These are phyloP conservation scores for Chlamydomonas sp. DNA, from an alignment of 139 green algal genomes.

Conservation along the genomic window DNA sequence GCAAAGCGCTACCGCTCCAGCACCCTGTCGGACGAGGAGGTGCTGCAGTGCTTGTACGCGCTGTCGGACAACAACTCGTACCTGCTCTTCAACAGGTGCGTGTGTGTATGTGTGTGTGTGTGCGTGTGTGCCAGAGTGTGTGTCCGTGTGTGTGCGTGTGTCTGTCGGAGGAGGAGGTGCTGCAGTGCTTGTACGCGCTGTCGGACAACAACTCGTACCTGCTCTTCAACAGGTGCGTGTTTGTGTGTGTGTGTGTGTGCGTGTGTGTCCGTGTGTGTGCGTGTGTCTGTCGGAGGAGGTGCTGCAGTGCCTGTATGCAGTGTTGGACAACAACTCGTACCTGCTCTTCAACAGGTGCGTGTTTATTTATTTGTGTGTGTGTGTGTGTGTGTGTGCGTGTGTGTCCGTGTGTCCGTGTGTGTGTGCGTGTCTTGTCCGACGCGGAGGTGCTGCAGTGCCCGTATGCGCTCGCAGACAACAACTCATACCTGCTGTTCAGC, in stretches of 20 bases:
- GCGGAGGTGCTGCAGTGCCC: too few relatives aligned
- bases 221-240: constrained; percentile 82
- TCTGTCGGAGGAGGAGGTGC: constrained; percentile 59
- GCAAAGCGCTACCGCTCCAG: constrained; percentile 49
- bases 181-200: constrained; percentile 82
- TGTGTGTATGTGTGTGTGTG: too few relatives aligned
- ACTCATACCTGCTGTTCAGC: constrained; percentile 84
- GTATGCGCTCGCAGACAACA: constrained; percentile 70
- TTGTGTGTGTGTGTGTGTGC: too few relatives aligned
- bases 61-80: constrained; percentile 90
- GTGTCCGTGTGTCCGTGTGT: too few relatives aligned
- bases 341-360: constrained; percentile 76
- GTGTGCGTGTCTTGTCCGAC: too few relatives aligned
- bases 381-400: too few relatives aligned
- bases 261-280: too few relatives aligned
- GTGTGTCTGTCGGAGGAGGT: constrained; percentile 75
- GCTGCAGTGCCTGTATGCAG: constrained; percentile 76
- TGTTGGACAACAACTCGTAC: constrained; percentile 89
- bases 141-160: too few relatives aligned
- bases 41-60: constrained; percentile 82
- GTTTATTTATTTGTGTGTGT: constrained; percentile 35
- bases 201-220: constrained; percentile 91
- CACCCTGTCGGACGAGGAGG: constrained; percentile 47
- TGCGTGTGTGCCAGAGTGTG: too few relatives aligned
- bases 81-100: constrained; percentile 84